A percentile compares a stretch with the other conserved stretches of the same genome.
phyloP scores from a whole-genome alignment of 2,329 filamentous ascomycete species.

The Fusarium hostae region DNA sequence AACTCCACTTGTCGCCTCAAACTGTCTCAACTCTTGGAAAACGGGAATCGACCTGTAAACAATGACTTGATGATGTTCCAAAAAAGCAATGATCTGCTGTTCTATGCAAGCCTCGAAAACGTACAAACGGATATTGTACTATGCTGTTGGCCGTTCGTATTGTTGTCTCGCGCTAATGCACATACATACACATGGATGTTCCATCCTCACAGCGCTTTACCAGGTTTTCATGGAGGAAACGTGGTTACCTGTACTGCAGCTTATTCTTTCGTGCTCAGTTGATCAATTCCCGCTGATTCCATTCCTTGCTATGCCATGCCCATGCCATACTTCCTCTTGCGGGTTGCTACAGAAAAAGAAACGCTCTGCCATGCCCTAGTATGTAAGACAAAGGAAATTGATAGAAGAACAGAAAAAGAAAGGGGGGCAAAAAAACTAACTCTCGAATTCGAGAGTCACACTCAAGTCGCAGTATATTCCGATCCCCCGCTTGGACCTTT shows the following conservation, averaged over 20 bases:
- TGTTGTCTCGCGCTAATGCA: constrained; percentile 18
- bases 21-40: background rate
- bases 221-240: background rate
- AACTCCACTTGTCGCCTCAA: background rate
- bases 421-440: too few species aligned
- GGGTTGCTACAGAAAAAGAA: background rate
- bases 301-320: background rate
- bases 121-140: background rate
- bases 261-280: background rate
- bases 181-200: background rate
- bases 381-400: background rate
- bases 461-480: background rate
- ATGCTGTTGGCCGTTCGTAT: background rate
- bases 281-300: background rate
- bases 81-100: background rate
- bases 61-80: background rate
- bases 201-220: background rate
- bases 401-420: background rate
- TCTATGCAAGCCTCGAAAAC: background rate
- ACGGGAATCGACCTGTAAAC: background rate
- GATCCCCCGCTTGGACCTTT: background rate
- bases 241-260: background rate
- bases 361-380: background rate
- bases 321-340: background rate
- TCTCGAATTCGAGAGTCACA: background rate